A percentile compares a stretch with the other conserved stretches of the same genome.
phyloP scores from a whole-genome alignment of 495 filamentous ascomycete species.

The Glarea lozoyensis region DNA sequence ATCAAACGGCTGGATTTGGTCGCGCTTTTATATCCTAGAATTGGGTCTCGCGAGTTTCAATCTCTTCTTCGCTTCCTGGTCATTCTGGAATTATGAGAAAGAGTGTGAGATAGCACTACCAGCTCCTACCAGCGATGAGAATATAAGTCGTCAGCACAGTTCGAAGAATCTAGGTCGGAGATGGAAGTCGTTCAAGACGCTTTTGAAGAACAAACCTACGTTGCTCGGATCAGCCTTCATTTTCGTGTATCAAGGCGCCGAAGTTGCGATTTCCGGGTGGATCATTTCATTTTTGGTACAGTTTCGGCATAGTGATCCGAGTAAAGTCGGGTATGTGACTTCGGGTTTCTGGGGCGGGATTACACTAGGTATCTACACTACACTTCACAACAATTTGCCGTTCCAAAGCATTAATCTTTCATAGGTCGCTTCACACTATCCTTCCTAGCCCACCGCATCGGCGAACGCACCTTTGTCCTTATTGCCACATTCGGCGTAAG shows the following conservation, averaged over 20 bases:
- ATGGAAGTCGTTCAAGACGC: slow-evolving; percentile 25
- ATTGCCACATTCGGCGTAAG: slow-evolving; percentile 43
- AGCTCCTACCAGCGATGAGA: neutral
- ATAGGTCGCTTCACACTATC: slow-evolving; percentile 59
- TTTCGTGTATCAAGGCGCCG: slow-evolving; percentile 72
- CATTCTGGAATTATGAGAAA: slow-evolving; percentile 45
- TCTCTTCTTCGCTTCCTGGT: slow-evolving; percentile 36
- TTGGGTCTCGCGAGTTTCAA: slow-evolving; percentile 41
- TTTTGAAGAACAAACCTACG: slow-evolving; percentile 46
- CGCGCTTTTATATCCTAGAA: slow-evolving; percentile 48
- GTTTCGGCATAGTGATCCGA: slow-evolving; percentile 55
- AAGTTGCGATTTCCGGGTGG: slow-evolving; percentile 76
- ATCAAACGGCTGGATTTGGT: slow-evolving; percentile 39
- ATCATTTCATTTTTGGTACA: slow-evolving; percentile 69
- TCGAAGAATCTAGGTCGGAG: slow-evolving; percentile 5
- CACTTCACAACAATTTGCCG: neutral
- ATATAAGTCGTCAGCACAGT: slow-evolving; percentile 20
- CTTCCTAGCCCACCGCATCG: slow-evolving; percentile 49
- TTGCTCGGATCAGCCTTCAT: slow-evolving; percentile 64
- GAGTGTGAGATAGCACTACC: slow-evolving; percentile 29
- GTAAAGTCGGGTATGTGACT: slow-evolving; percentile 67
- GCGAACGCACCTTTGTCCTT: slow-evolving; percentile 60
- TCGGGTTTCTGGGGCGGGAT: slow-evolving; percentile 79
- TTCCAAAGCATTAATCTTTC: too few relatives aligned
- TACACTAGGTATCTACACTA: slow-evolving; percentile 27